A percentile compares a stretch with the other conserved stretches of the same genome.
These are phyloP conservation scores for Artemisia annua DNA, from an alignment of 129 eudicot genomes.

Conservation along the genomic window DNA sequence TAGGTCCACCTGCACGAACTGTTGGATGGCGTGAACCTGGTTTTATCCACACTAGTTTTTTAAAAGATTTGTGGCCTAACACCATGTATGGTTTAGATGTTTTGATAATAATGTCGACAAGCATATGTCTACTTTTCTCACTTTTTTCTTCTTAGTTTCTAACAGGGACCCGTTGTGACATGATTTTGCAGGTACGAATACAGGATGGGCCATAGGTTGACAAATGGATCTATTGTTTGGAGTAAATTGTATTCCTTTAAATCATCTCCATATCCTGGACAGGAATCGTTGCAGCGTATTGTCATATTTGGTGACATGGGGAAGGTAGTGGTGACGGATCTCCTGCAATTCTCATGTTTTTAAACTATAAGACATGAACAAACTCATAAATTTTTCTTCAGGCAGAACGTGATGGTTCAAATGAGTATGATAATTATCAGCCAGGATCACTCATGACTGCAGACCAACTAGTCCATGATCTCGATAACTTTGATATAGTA, in stretches of 20 bases:
- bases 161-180: neutral
- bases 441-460: constrained; percentile 77
- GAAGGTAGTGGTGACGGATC: constrained; percentile 45
- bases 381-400: constrained; percentile 19
- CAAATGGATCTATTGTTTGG: constrained; percentile 54
- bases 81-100: constrained; percentile 33
- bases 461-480: constrained; percentile 53
- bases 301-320: constrained; percentile 86
- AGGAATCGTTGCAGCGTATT: constrained; percentile 70
- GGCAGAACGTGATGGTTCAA: constrained; percentile 87
- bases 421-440: constrained; percentile 57
- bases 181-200: constrained; percentile 56
- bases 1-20: constrained; percentile 78
- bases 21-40: constrained; percentile 98
- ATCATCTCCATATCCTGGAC: constrained; percentile 79
- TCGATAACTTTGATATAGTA: constrained; percentile 63
- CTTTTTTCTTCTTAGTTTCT: constrained; percentile 5
- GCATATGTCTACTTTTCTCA: neutral
- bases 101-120: neutral
- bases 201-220: constrained; percentile 59
- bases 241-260: constrained; percentile 56
- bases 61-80: constrained; percentile 75
- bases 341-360: neutral
- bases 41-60: constrained; percentile 71
- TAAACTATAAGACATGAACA: neutral